phyloP scores from a whole-genome alignment of 345 rosid species.

The Citrus unshiu region DNA sequence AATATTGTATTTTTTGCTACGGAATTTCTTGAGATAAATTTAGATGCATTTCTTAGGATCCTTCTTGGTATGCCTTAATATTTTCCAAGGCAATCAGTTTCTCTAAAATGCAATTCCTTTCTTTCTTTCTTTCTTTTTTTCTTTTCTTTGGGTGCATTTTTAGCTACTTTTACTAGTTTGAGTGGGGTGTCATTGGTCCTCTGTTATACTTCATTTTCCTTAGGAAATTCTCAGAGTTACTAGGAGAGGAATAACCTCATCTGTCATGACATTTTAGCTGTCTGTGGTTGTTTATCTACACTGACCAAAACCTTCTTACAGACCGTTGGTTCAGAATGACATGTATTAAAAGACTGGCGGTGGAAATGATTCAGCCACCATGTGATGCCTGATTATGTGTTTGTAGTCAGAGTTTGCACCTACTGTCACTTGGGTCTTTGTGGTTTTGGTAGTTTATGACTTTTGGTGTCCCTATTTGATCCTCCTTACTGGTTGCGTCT shows the following conservation, averaged over 20 bases:
- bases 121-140: no score
- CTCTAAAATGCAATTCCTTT: background rate
- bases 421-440: background rate
- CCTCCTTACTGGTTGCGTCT: background rate
- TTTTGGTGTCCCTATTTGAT: background rate
- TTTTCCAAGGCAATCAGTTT: background rate
- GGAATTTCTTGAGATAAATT: background rate
- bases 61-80: background rate
- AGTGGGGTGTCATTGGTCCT: background rate
- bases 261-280: background rate
- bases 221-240: background rate
- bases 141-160: background rate
- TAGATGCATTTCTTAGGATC: background rate
- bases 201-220: background rate
- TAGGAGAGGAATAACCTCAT: background rate
- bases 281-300: background rate
- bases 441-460: background rate
- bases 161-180: background rate
- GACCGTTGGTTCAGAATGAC: background rate
- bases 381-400: background rate
- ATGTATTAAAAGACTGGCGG: background rate
- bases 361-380: background rate
- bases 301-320: background rate
- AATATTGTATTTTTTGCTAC: background rate
- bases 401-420: background rate